A percentile compares a stretch with the other conserved stretches of the same genome.
Evolutionary conservation across 2,329 filamentous ascomycete genomes (phyloP).

Genomic region (Xylariaceae sp.): DNA sequence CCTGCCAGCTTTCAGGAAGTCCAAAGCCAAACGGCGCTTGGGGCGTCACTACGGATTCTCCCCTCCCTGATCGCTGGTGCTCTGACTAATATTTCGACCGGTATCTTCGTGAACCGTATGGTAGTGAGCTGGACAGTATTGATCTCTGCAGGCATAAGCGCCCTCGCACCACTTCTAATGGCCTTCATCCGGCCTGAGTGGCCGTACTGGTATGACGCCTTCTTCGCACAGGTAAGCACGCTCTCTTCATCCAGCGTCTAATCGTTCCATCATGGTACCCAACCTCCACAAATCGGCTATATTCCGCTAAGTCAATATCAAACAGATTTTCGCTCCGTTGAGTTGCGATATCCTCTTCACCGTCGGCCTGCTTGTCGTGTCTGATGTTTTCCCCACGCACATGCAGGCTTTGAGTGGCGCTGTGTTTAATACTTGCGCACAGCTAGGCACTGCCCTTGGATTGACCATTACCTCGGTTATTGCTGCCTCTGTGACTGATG

Average conservation of each 20-base stretch:
- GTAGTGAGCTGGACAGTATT: too few relatives aligned
- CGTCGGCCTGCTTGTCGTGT: constrained; percentile 5
- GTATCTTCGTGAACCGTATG: too few relatives aligned
- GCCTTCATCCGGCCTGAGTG: too few relatives aligned
- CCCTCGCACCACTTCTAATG: too few relatives aligned
- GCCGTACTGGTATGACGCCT: neutral
- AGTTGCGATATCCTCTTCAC: neutral
- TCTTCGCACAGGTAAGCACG: constrained; percentile 1
- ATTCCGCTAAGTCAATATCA: too few relatives aligned
- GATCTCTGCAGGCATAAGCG: too few relatives aligned
- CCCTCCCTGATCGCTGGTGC: too few relatives aligned
- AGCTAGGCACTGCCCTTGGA: constrained; percentile 19
- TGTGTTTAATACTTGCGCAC: constrained; percentile 22
- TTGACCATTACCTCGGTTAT: constrained; percentile 14
- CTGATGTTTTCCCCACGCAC: constrained; percentile 14
- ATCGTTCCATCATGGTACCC: neutral
- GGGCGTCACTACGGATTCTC: too few relatives aligned
- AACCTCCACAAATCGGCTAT: too few relatives aligned
- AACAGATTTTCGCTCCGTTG: neutral
- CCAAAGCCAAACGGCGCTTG: too few relatives aligned
- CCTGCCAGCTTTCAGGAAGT: too few relatives aligned
- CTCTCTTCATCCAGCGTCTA: neutral
- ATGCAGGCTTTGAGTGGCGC: constrained; percentile 16
- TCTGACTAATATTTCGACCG: too few relatives aligned
- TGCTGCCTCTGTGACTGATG: constrained; percentile 9